phyloP scores from a whole-genome alignment of 2,329 filamentous ascomycete genomes.

The Emmonsia crescens region DNA sequence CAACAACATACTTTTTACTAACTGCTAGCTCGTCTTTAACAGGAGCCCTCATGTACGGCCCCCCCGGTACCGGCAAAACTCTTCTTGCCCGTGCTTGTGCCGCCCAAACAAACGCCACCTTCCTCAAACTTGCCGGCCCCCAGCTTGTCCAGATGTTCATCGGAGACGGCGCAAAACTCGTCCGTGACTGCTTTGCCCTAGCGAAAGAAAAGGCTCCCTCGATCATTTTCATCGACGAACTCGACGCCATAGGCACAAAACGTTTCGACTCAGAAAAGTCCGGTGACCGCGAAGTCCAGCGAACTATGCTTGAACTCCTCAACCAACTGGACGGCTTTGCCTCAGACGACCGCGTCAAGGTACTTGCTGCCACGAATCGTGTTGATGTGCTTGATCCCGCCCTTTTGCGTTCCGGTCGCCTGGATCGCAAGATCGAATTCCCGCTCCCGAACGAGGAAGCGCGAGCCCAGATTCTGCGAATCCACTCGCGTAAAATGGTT shows the following conservation, averaged over 20 bases:
- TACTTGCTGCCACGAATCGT: slow-evolving; percentile 86
- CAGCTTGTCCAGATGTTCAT: slow-evolving; percentile 99
- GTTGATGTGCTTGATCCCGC: slow-evolving; percentile 90
- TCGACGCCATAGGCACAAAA: slow-evolving; percentile 97
- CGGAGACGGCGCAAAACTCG: slow-evolving; percentile 92
- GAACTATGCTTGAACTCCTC: slow-evolving; percentile 96
- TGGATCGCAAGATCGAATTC: slow-evolving; percentile 97
- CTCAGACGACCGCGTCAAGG: slow-evolving; percentile 92
- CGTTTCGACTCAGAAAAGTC: slow-evolving; percentile 98
- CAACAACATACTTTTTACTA: slow-evolving; percentile 6
- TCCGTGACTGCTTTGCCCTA: slow-evolving; percentile 92
- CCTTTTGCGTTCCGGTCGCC: slow-evolving; percentile 76
- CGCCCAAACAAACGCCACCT: slow-evolving; percentile 95
- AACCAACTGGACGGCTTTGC: slow-evolving; percentile 98
- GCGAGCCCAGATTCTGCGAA: slow-evolving; percentile 90
- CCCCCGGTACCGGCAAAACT: slow-evolving; percentile 40
- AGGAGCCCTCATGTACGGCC: slow-evolving; percentile 97
- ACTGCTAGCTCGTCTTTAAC: slow-evolving; percentile 5
- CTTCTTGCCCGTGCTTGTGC: slow-evolving; percentile 84
- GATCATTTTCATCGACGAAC: slow-evolving; percentile 98
- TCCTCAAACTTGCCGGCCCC: slow-evolving; percentile 94
- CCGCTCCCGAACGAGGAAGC: slow-evolving; percentile 96
- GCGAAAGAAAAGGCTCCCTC: slow-evolving; percentile 98
- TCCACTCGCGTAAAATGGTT: slow-evolving; percentile 97
- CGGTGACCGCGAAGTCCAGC: slow-evolving; percentile 92